phyloP scores from a whole-genome alignment of 169 alveolate genomes.

The Plasmodium cynomolgi region DNA sequence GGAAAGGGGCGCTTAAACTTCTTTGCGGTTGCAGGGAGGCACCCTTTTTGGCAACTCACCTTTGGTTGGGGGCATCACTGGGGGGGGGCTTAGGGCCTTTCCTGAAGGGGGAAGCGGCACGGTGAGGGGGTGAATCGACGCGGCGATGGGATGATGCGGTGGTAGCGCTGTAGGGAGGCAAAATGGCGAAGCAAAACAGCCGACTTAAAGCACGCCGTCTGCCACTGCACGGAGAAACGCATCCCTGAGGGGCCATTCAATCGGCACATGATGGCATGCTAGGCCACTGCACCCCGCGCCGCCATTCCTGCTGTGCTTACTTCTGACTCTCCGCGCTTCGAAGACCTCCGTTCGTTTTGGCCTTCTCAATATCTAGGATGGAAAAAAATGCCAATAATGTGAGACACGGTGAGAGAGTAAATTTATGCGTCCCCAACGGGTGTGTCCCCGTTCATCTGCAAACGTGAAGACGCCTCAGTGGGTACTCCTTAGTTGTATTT shows the following conservation, averaged over 20 bases:
- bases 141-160: too few relatives aligned
- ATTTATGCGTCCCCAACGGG: not conserved
- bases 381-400: not conserved
- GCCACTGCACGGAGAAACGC: not conserved
- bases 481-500: not conserved
- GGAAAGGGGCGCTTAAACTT: not conserved
- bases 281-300: not conserved
- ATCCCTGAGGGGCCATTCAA: not conserved
- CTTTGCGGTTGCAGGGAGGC: not conserved
- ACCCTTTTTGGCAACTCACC: not conserved
- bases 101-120: not conserved
- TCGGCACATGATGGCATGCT: not conserved
- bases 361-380: slow-evolving; percentile 42
- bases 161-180: too few relatives aligned
- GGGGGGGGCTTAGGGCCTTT: not conserved
- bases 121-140: not conserved
- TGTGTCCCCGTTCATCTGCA: not conserved
- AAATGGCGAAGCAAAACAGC: not conserved
- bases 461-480: not conserved
- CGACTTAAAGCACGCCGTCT: not conserved
- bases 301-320: not conserved
- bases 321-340: slow-evolving; percentile 1
- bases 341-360: slow-evolving; percentile 19
- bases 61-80: not conserved
- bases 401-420: not conserved